Percentiles rank a stretch among this genome's conserved stretches.
These are phyloP conservation scores for Sphagnum contortum DNA, from an alignment of 225 moss, liverwort and hornwort species.

Conservation along the genomic window DNA sequence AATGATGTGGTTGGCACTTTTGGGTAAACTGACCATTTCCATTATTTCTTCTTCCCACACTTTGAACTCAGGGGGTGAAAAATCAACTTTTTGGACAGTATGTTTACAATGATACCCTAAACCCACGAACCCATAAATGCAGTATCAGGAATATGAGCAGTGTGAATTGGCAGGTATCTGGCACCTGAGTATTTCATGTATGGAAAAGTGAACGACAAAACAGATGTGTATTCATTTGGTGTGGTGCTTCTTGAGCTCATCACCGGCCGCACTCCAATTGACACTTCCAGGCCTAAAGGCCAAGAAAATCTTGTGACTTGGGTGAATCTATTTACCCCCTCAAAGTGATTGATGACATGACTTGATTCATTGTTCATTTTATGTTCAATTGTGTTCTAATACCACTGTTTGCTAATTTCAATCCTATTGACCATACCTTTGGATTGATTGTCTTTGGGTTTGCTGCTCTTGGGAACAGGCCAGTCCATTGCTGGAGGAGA, in stretches of 20 bases:
- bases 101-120: no score
- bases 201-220: slow-evolving; percentile 49
- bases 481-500: slow-evolving; percentile 36
- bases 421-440: no score
- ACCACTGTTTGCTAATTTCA: no score
- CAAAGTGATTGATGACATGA: no score
- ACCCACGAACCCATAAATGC: no score
- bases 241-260: slow-evolving; percentile 60
- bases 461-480: slow-evolving; percentile 22
- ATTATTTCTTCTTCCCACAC: neutral
- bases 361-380: no score
- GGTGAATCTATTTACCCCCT: slow-evolving; percentile 10
- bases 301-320: slow-evolving; percentile 59
- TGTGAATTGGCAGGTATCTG: slow-evolving; percentile 29
- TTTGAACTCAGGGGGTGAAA: neutral
- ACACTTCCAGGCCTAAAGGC: slow-evolving; percentile 38
- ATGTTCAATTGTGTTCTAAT: no score
- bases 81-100: no score
- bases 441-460: no score
- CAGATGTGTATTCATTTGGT: slow-evolving; percentile 55
- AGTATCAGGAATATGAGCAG: no score
- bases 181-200: slow-evolving; percentile 63
- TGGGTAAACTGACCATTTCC: slow-evolving; percentile 16
- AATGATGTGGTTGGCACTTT: slow-evolving; percentile 62
- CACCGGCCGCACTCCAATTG: slow-evolving; percentile 47